These are phyloP conservation scores for Castanopsis chinensis DNA, from an alignment of 306 rosid species.

Conservation along the genomic window DNA sequence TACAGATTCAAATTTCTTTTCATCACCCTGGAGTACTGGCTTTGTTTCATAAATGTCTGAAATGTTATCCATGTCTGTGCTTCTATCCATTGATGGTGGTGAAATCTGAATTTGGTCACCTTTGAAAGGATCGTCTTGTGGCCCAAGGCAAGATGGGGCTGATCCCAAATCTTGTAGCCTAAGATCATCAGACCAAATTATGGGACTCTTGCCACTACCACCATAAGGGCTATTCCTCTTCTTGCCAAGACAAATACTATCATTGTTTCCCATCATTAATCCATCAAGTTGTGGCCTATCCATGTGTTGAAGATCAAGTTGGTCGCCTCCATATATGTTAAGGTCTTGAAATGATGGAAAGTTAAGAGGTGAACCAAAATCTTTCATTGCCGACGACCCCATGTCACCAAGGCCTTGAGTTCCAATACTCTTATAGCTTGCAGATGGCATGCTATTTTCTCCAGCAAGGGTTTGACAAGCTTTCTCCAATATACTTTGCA, in stretches of 20 bases:
- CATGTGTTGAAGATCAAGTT: slow-evolving; percentile 64
- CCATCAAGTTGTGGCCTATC: slow-evolving; percentile 59
- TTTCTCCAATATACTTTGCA: slow-evolving; percentile 97
- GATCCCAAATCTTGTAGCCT: slow-evolving; percentile 83
- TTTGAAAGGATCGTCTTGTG: slow-evolving; percentile 66
- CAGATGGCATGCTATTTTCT: slow-evolving; percentile 64
- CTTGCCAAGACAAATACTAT: slow-evolving; percentile 54
- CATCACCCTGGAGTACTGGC: slow-evolving; percentile 52
- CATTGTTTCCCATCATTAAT: slow-evolving; percentile 43
- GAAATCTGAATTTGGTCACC: slow-evolving; percentile 61
- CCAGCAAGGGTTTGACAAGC: slow-evolving; percentile 99
- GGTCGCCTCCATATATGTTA: slow-evolving; percentile 74
- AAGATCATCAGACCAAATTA: slow-evolving; percentile 91
- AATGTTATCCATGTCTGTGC: slow-evolving; percentile 57
- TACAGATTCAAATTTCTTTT: slow-evolving; percentile 56
- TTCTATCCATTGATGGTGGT: slow-evolving; percentile 57
- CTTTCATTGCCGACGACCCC: slow-evolving; percentile 50
- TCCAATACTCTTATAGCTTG: slow-evolving; percentile 54
- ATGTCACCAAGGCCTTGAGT: slow-evolving; percentile 49
- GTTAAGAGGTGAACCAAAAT: slow-evolving; percentile 63
- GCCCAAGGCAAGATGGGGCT: slow-evolving; percentile 66
- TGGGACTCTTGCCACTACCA: slow-evolving; percentile 73
- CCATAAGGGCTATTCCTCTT: slow-evolving; percentile 66
- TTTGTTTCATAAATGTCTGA: slow-evolving; percentile 72
- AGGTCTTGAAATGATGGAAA: slow-evolving; percentile 93